Base-by-base conservation (phyloP, 2,329 filamentous ascomycete species). In the Aspergillus tamarii region DNA sequence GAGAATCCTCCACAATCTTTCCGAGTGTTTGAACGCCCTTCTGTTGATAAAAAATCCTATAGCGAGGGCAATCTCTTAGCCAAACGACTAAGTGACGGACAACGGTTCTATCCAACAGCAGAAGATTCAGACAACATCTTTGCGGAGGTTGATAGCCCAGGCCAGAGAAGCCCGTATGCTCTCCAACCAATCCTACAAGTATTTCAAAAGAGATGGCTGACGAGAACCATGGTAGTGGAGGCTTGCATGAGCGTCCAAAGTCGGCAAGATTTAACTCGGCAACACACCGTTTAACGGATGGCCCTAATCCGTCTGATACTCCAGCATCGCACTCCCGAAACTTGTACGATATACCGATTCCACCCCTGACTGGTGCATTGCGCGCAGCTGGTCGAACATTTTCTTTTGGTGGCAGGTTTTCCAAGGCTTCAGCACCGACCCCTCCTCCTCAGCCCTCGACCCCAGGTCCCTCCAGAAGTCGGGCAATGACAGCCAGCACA, bases 251-350 rank as follows among this genome's bases (percentile, higher is more conserved):
- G 64, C 80, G 78, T 67, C 80, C 80, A 48, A 78, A 81, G 36
- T 85, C 84, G 46, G 81, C 82, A 50, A 83, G 84, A 53, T 80
- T 83, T 66, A 86, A 84, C 73, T 85, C 83, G 34, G 83, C 84
- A 8, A 86, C 84, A 9, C 85, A 84, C 43, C 86, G 84, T 23
- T 86, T 84, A n/a, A 77, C 84, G 14, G 85, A 86, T 66, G 71
- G 77, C 9, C 75, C 74, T 12, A 70, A 77, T 52, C 77, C 81
- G 65, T 75, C 80, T 23, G 74, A 77, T 74, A 72, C 70, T 59
- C 77, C 72, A 62, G 72, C 73, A 69, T 74, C 74, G 57, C 74
- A 75, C 62, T 74, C 73, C 48, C 77, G 74, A 74, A 78, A 74
- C 63, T 70, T 77, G 26, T 77, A 81, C 59, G 79, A 79, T 65